Conservation (phyloP, 495 filamentous ascomycete species). For the Aspergillus coremiiformis region DNA sequence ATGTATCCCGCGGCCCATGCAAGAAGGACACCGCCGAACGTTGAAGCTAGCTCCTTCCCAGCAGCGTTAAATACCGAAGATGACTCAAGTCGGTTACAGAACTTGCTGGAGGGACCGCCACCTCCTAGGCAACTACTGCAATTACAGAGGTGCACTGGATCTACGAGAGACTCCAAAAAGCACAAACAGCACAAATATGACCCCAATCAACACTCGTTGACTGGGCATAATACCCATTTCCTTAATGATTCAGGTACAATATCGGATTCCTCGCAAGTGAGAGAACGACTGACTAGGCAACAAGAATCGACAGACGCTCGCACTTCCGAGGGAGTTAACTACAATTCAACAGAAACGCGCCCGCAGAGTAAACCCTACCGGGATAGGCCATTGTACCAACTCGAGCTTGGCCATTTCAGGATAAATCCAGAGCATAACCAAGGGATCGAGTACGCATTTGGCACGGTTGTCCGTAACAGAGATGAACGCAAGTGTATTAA, state of each 20-base stretch:
- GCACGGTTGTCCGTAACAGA: conserved; percentile 64
- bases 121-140: conserved; percentile 24
- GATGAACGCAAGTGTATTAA: conserved; percentile 65
- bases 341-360: conserved; percentile 7
- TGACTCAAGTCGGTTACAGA: conserved; percentile 22
- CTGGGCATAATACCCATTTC: neutral
- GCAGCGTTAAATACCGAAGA: neutral
- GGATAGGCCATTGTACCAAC: conserved; percentile 41
- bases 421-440: conserved; percentile 69
- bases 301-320: neutral
- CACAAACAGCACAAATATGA: neutral
- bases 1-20: neutral
- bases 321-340: neutral
- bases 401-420: conserved; percentile 67
- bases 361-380: conserved; percentile 43
- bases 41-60: neutral
- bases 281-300: neutral
- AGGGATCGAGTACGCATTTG: conserved; percentile 66
- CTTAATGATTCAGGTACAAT: neutral
- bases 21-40: neutral
- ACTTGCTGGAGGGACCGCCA: conserved; percentile 30
- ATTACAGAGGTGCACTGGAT: neutral
- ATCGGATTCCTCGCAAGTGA: neutral
- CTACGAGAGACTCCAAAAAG: neutral
- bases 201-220: neutral